phyloP scores from a whole-genome alignment of 2,329 filamentous ascomycete species.

The Aureobasidium lini region DNA sequence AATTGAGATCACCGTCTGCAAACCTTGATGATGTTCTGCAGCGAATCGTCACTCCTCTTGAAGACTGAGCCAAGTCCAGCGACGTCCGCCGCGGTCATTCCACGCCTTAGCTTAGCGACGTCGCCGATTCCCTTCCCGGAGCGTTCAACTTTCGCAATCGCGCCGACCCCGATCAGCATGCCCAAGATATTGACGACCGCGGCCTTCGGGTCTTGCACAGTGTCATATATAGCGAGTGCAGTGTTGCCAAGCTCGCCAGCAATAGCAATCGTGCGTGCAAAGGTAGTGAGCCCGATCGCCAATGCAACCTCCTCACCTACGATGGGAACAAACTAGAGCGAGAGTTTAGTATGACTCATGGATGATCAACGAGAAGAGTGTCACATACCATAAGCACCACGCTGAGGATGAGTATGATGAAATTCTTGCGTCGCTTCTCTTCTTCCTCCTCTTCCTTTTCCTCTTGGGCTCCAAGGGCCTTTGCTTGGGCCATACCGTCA shows the following conservation, averaged over 20 bases:
- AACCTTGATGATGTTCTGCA: constrained; percentile 7
- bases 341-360: background rate
- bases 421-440: constrained; percentile 11
- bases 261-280: constrained; percentile 13
- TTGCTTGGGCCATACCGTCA: constrained; percentile 15
- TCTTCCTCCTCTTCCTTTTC: constrained; percentile 13
- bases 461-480: constrained; percentile 9
- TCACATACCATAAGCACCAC: constrained; percentile 14
- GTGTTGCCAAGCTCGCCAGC: constrained; percentile 14
- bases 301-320: constrained; percentile 13
- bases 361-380: background rate
- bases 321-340: constrained; percentile 13
- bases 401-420: constrained; percentile 16
- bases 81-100: background rate
- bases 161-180: constrained; percentile 15
- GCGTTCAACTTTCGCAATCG: constrained; percentile 14
- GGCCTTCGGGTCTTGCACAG: constrained; percentile 12
- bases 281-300: constrained; percentile 3
- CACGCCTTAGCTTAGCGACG: constrained; percentile 7
- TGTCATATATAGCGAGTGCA: constrained; percentile 15
- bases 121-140: background rate
- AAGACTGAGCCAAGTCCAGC: background rate
- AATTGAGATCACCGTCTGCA: too few relatives aligned
- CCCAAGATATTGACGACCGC: constrained; percentile 16
- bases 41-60: constrained; percentile 10